Evolutionary conservation across 148 eudicot species (phyloP).

Genomic region (Chenopodium suecicum): DNA sequence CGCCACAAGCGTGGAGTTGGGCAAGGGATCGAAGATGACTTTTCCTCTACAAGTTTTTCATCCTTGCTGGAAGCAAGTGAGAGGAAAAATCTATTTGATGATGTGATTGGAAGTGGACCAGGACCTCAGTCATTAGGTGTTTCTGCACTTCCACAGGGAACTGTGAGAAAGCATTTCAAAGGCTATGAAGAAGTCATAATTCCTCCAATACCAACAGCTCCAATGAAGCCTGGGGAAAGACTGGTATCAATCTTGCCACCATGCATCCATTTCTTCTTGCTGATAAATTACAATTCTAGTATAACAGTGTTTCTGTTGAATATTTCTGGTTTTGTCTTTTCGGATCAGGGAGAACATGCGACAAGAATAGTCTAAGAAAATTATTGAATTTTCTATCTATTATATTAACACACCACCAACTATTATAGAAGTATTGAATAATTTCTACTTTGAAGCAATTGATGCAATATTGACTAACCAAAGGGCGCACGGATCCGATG

Average conservation of each 20-base stretch:
- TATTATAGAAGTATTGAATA: not conserved
- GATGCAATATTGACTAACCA: not conserved
- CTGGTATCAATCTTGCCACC: constrained; percentile 47
- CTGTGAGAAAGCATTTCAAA: constrained; percentile 81
- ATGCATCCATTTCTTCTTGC: not conserved
- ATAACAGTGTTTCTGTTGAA: not conserved
- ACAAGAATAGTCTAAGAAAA: not conserved
- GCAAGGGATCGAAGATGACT: constrained; percentile 66
- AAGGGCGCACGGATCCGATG: not conserved
- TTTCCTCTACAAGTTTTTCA: constrained; percentile 57
- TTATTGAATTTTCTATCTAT: not conserved
- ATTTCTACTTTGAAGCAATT: not conserved
- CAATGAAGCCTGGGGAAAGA: constrained; percentile 90
- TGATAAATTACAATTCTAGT: not conserved
- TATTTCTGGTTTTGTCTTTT: not conserved
- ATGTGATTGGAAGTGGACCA: constrained; percentile 80
- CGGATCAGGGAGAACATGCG: not conserved
- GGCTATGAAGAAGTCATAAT: constrained; percentile 97
- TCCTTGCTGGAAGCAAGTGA: constrained; percentile 95
- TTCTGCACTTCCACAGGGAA: constrained; percentile 94
- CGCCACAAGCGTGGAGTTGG: constrained; percentile 78
- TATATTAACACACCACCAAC: not conserved
- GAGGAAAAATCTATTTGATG: constrained; percentile 77
- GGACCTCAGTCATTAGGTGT: constrained; percentile 47
- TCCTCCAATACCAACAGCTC: constrained; percentile 87